These are phyloP conservation scores for Tylopilus vinaceipallidus DNA, from an alignment of 768 basidiomycete genomes.

Conservation along the genomic window DNA sequence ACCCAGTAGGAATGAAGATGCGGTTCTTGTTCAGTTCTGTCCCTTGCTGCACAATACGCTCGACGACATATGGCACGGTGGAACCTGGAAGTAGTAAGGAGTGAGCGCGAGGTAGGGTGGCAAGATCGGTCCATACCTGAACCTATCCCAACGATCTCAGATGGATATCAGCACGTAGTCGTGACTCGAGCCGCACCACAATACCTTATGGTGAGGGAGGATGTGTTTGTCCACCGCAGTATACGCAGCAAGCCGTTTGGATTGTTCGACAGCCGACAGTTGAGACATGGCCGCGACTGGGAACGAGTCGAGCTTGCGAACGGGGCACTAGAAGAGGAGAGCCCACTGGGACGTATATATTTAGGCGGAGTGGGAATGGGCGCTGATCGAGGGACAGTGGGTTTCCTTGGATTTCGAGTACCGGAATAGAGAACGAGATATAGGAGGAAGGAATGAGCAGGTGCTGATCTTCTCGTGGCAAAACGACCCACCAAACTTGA, in stretches of 20 bases:
- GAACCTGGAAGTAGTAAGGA: constrained; percentile 51
- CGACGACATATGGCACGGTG: constrained; percentile 95
- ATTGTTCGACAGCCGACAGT: constrained; percentile 58
- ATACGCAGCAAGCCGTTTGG: constrained; percentile 90
- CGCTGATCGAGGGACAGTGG: constrained; percentile 7
- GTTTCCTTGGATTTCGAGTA: constrained; percentile 8
- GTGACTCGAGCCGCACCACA: constrained; percentile 15
- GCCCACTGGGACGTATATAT: constrained; percentile 10
- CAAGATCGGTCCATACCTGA: constrained; percentile 50
- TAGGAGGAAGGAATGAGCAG: too few species aligned
- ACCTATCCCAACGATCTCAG: constrained; percentile 82
- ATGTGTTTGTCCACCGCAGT: constrained; percentile 93
- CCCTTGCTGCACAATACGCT: constrained; percentile 88
- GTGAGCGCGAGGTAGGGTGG: constrained; percentile 1
- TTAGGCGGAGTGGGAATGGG: constrained; percentile 2
- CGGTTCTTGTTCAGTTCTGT: constrained; percentile 69
- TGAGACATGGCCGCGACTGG: constrained; percentile 29
- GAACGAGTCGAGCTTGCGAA: background rate
- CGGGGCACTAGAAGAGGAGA: background rate
- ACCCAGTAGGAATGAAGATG: constrained; percentile 91
- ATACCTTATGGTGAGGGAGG: constrained; percentile 75
- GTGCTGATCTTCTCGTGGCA: background rate
- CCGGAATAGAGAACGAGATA: background rate
- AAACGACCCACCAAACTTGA: constrained; percentile 18
- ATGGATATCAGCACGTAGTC: background rate